Evolutionary conservation across 306 rosid genomes (phyloP).

Genomic region (Dryas octopetala): DNA sequence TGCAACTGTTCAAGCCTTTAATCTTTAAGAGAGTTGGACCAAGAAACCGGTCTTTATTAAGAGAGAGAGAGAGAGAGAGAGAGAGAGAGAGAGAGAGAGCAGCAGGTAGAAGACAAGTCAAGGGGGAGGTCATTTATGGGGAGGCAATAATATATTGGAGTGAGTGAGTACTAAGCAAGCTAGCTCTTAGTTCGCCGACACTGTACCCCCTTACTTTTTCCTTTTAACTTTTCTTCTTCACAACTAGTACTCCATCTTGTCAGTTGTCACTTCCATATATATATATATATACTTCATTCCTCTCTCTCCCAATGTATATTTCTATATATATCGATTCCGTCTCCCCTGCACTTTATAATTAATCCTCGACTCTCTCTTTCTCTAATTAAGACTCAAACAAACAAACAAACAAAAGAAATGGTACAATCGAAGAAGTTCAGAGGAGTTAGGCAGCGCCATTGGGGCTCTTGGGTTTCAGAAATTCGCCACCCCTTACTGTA

Average conservation of each 20-base stretch:
- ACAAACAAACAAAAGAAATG: slow-evolving; percentile 16
- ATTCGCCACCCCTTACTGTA: slow-evolving; percentile 58
- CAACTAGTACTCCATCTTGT: no score
- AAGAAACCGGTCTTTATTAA: no score
- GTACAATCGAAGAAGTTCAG: slow-evolving; percentile 51
- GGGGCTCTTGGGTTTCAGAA: slow-evolving; percentile 65
- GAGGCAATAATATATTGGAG: no score
- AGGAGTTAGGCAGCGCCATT: slow-evolving; percentile 56
- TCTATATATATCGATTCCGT: no score
- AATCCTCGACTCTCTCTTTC: slow-evolving; percentile 2
- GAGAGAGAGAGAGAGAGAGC: no score
- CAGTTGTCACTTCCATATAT: no score
- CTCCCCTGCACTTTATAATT: no score
- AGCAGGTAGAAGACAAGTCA: no score
- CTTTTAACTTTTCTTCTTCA: neutral
- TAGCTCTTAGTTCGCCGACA: neutral
- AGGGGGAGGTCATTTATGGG: neutral
- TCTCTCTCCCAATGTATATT: no score
- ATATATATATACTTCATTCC: no score
- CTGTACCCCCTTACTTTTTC: neutral
- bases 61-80: no score
- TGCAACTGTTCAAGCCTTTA: neutral
- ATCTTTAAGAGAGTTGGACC: neutral
- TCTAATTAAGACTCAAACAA: neutral
- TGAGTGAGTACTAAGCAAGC: neutral